Evolutionary conservation across 139 green algal genomes (phyloP).

Genomic region (Yamagishiella unicocca): DNA sequence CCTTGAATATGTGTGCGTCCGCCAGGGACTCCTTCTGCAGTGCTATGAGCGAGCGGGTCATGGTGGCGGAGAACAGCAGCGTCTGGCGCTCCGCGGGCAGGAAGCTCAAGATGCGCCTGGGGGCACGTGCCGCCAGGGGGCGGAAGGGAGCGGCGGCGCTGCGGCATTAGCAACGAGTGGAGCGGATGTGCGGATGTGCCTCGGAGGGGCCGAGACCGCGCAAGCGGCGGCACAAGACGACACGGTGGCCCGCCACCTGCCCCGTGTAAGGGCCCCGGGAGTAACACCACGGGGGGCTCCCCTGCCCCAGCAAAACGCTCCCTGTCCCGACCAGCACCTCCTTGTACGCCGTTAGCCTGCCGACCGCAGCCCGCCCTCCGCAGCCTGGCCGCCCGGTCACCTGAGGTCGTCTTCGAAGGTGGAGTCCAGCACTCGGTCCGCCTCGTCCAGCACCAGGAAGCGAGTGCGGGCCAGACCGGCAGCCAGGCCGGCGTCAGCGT

Average conservation of each 20-base stretch:
- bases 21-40: constrained; percentile 69
- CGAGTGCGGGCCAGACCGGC: constrained; percentile 59
- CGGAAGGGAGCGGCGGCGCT: not conserved
- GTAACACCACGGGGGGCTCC: too few relatives aligned
- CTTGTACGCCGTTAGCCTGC: too few relatives aligned
- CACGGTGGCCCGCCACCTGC: not conserved
- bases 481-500: constrained; percentile 45
- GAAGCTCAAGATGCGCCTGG: constrained; percentile 30
- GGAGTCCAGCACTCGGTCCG: constrained; percentile 92
- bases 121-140: too few relatives aligned
- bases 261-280: too few relatives aligned
- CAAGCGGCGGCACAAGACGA: not conserved
- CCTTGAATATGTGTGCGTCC: constrained; percentile 76
- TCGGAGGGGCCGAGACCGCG: not conserved
- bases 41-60: constrained; percentile 82
- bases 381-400: constrained; percentile 6
- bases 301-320: too few relatives aligned
- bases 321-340: too few relatives aligned
- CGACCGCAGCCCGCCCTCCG: not conserved
- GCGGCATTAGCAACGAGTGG: not conserved
- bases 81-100: constrained; percentile 82
- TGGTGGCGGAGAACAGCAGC: constrained; percentile 95
- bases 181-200: not conserved
- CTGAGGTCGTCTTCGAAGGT: constrained; percentile 86
- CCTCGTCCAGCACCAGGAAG: constrained; percentile 97